Evolutionary conservation across 306 rosid species (phyloP), one percentile per base, ranked within the genome.

Genomic region (Glycyrrhiza uralensis): DNA sequence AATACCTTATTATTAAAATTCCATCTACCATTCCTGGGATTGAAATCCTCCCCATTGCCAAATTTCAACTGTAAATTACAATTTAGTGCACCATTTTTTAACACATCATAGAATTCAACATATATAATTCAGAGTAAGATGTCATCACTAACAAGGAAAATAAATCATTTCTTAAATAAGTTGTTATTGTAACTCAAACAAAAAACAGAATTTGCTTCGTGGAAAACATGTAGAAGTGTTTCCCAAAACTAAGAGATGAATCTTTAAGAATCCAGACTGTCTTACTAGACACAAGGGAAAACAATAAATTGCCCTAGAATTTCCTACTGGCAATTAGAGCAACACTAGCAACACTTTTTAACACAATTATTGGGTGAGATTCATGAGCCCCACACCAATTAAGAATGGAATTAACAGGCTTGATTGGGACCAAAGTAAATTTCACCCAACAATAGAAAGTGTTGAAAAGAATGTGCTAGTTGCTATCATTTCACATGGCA

Each of bases 21-120:
- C 99, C 99, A 95, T 42, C 94, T 79, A 7, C 99, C 99, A 76
- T 92, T 91, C 20, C 92, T 82, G 0, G 99, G 97, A 57, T 77
- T 86, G 52, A 90, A 90, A 58, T 95, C 93, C 76, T 89, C 96
- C 4, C 93, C 96, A 12, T 89, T 88, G 32, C 97, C 96, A 36
- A 88, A 90, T 66, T 86, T 91, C 74, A 95, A 68, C 99, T 95
- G 73, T 23, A 62, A 2, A 24, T 15, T 12, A 24, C 76, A 32
- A 47, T 15, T 30, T 0, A 55, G 24, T 6, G 47, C 32, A 32
- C 26, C 50, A 19, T 35, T 38, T 38, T 10, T n/a, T 12, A 63
- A 7, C 15, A 41, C 23, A 13, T 7, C 7, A 12, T 12, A 46
- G 57, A 38, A 47, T 6, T 29, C 18, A 2, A 28, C 1, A 36